Conservation (phyloP, 2,329 filamentous ascomycete genomes). For the Fusarium humuli region DNA sequence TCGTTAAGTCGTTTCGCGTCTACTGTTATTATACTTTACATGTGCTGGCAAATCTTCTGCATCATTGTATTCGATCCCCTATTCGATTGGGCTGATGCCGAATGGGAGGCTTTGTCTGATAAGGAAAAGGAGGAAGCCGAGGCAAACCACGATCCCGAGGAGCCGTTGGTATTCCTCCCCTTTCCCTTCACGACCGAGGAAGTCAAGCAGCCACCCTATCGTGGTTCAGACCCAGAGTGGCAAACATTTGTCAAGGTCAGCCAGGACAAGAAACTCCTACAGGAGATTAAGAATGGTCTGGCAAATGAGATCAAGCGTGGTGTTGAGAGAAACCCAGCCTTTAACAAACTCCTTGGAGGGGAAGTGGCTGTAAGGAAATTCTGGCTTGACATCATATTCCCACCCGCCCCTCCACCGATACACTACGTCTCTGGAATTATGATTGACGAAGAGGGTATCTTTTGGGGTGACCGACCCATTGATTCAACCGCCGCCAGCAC, state of each 20-base stretch:
- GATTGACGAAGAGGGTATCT: slow-evolving; percentile 61
- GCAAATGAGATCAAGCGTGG: slow-evolving; percentile 51
- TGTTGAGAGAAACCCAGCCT: slow-evolving; percentile 56
- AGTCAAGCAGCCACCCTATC: slow-evolving; percentile 63
- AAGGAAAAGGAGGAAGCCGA: slow-evolving; percentile 58
- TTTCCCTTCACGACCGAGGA: slow-evolving; percentile 68
- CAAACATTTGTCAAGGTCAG: slow-evolving; percentile 69
- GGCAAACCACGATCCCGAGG: slow-evolving; percentile 57
- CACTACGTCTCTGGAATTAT: slow-evolving; percentile 68
- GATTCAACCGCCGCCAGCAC: slow-evolving; percentile 60
- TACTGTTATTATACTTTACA: slow-evolving; percentile 50
- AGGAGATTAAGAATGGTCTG: slow-evolving; percentile 57
- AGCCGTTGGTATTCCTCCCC: slow-evolving; percentile 67
- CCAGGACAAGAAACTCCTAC: slow-evolving; percentile 61
- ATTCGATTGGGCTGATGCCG: slow-evolving; percentile 55
- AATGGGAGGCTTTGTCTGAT: slow-evolving; percentile 57
- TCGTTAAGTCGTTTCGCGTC: slow-evolving; percentile 47
- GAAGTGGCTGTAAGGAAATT: slow-evolving; percentile 61
- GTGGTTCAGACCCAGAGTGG: slow-evolving; percentile 72
- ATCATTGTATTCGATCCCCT: slow-evolving; percentile 61
- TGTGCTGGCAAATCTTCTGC: slow-evolving; percentile 59
- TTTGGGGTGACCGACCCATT: slow-evolving; percentile 60
- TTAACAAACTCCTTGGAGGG: slow-evolving; percentile 60
- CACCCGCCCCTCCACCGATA: slow-evolving; percentile 67
- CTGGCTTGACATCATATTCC: slow-evolving; percentile 73